These are phyloP conservation scores for Citropsis articulata DNA, from an alignment of 345 rosid genomes.

Conservation along the genomic window DNA sequence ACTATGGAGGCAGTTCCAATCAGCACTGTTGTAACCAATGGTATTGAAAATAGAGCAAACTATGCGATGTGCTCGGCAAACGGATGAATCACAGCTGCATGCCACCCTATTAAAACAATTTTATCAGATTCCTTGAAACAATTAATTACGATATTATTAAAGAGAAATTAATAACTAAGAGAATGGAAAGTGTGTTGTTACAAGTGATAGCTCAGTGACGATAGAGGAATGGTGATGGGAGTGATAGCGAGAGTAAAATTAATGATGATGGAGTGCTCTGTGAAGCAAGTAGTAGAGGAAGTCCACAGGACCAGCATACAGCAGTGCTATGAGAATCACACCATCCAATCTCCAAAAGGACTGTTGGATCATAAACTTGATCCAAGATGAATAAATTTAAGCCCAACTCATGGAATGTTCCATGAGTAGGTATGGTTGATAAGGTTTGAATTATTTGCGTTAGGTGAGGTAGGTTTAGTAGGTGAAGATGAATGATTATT, in stretches of 20 bases:
- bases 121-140: no score
- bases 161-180: neutral
- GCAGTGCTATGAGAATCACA: constrained; percentile 24
- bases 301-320: constrained; percentile 67
- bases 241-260: constrained; percentile 70
- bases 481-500: no score
- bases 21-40: constrained; percentile 21
- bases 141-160: no score
- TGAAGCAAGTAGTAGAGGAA: constrained; percentile 77
- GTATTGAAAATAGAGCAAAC: constrained; percentile 47
- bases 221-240: constrained; percentile 83
- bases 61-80: constrained; percentile 66
- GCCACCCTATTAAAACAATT: neutral
- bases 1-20: constrained; percentile 34
- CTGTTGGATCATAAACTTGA: no score
- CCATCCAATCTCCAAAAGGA: no score
- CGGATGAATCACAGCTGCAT: constrained; percentile 80
- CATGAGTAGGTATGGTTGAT: no score
- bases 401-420: no score
- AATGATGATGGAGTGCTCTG: constrained; percentile 70
- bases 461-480: no score
- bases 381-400: no score
- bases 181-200: neutral
- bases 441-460: no score
- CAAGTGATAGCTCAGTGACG: constrained; percentile 62